These are phyloP conservation scores for Phytophthora meadii DNA, from an alignment of 352 stramenopile genomes.

Conservation along the genomic window DNA sequence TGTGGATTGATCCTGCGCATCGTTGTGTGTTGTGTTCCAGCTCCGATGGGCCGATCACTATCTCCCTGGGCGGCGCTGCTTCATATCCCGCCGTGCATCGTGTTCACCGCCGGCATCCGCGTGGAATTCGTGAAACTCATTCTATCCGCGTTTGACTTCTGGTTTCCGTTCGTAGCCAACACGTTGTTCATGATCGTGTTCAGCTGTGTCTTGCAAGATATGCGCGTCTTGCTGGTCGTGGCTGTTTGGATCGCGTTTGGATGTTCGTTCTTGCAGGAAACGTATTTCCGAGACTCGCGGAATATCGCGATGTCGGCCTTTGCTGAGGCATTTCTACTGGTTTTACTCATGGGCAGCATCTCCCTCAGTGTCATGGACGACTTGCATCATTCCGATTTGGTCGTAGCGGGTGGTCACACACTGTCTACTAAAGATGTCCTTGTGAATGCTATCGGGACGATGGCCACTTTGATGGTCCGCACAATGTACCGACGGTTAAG, in stretches of 20 bases:
- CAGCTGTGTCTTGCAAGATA: conserved; percentile 22
- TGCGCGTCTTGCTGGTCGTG: conserved; percentile 7
- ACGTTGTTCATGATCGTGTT: conserved; percentile 34
- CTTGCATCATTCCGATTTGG: conserved; percentile 27
- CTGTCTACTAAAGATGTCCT: conserved; percentile 36
- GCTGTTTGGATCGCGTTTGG: conserved; percentile 28
- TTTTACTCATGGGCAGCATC: conserved; percentile 35
- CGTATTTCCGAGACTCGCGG: conserved; percentile 33
- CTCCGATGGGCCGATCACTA: conserved; percentile 10
- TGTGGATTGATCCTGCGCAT: conserved; percentile 27
- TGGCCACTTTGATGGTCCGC: conserved; percentile 33
- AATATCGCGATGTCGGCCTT: conserved; percentile 30
- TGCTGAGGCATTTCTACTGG: conserved; percentile 23
- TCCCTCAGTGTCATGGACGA: conserved; percentile 32
- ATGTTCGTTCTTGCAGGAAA: conserved; percentile 35
- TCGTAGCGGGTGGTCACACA: conserved; percentile 24
- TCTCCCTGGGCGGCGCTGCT: conserved; percentile 22
- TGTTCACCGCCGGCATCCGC: conserved; percentile 26
- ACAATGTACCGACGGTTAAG: conserved; percentile 31
- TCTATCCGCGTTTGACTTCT: conserved; percentile 34
- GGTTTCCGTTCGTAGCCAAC: conserved; percentile 36
- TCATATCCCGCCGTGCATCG: conserved; percentile 30
- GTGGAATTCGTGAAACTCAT: conserved; percentile 39
- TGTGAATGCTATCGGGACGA: conserved; percentile 32
- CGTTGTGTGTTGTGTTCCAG: conserved; percentile 17